phyloP scores from a whole-genome alignment of 2,329 filamentous ascomycete species.

The Ophiostoma sp. region DNA sequence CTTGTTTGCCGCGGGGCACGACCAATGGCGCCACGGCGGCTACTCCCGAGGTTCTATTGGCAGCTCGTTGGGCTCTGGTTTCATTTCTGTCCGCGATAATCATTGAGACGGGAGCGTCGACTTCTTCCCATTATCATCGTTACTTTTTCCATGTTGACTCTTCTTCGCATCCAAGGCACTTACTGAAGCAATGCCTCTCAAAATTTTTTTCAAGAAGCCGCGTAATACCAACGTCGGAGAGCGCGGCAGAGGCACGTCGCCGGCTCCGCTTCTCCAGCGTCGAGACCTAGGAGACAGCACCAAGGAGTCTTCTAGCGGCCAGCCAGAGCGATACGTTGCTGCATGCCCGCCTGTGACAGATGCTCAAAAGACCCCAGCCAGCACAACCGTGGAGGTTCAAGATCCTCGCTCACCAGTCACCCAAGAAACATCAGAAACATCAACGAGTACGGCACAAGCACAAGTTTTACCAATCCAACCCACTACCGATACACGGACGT shows the following conservation, averaged over 20 bases:
- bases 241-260: background rate
- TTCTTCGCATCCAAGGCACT: background rate
- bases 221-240: background rate
- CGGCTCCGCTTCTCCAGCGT: background rate
- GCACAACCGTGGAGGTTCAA: background rate
- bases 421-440: background rate
- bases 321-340: background rate
- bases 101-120: background rate
- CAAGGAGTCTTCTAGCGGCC: background rate
- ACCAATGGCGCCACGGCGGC: background rate
- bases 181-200: background rate
- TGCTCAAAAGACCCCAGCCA: background rate
- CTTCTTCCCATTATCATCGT: background rate
- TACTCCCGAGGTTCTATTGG: background rate
- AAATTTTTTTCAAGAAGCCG: background rate
- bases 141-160: background rate
- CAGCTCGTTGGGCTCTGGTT: background rate
- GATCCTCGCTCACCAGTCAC: background rate
- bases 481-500: background rate
- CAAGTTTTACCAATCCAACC: background rate
- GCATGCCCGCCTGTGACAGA: background rate
- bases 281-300: background rate
- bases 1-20: background rate
- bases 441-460: background rate
- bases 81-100: background rate